These are phyloP conservation scores for Pneumocystis jirovecii DNA, from an alignment of 1,139 yeast species.

Conservation along the genomic window DNA sequence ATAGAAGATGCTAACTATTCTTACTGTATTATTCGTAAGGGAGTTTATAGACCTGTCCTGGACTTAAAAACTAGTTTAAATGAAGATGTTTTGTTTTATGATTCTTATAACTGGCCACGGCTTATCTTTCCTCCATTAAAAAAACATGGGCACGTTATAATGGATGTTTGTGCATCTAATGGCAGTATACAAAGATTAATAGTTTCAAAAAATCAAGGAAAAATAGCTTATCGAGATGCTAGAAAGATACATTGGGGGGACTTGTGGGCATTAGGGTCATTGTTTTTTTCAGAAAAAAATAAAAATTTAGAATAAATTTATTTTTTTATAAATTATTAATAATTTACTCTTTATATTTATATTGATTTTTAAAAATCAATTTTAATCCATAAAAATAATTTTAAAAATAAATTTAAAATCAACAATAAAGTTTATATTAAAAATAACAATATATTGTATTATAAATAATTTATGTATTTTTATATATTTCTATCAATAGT, in stretches of 20 bases:
- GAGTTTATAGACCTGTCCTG: constrained; percentile 17
- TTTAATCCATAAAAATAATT: neutral
- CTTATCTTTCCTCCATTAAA: constrained; percentile 59
- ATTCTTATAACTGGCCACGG: constrained; percentile 46
- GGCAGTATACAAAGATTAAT: constrained; percentile 59
- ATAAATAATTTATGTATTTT: too few relatives aligned
- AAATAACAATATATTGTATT: too few relatives aligned
- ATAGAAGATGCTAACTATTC: constrained; percentile 63
- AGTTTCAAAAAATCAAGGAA: constrained; percentile 55
- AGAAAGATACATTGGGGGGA: constrained; percentile 78
- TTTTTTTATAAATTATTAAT: neutral
- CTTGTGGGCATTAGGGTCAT: constrained; percentile 25
- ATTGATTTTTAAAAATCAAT: neutral
- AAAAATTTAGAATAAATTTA: neutral
- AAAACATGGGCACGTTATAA: constrained; percentile 65
- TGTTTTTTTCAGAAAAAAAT: neutral
- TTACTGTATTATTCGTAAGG: constrained; percentile 58
- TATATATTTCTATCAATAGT: too few relatives aligned
- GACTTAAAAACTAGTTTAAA: neutral
- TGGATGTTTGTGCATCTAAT: constrained; percentile 66
- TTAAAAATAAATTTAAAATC: neutral
- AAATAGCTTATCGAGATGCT: constrained; percentile 75
- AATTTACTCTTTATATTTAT: neutral
- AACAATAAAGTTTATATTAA: neutral
- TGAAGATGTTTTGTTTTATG: constrained; percentile 22